These are phyloP conservation scores for Talaromyces albobiverticillius DNA, from an alignment of 2,329 filamentous ascomycete species.

Conservation along the genomic window DNA sequence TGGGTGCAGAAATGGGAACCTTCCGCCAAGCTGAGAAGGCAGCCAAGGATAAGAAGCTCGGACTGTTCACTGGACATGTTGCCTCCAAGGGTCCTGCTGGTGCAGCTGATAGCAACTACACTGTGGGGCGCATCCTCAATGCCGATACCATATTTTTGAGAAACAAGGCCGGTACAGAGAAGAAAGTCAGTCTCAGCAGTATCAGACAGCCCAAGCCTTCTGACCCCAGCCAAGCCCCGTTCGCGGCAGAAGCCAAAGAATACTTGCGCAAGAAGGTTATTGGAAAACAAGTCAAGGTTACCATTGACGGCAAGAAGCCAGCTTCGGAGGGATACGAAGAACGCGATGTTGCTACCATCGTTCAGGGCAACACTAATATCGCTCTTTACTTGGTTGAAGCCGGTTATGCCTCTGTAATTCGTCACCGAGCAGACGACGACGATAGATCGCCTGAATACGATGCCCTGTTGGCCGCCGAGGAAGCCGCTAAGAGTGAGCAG, in stretches of 20 bases:
- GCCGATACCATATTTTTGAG: conserved; percentile 86
- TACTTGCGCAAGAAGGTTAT: conserved; percentile 91
- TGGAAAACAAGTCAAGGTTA: conserved; percentile 89
- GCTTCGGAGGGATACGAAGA: conserved; percentile 89
- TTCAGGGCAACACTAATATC: conserved; percentile 80
- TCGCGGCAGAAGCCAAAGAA: conserved; percentile 91
- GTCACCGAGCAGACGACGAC: conserved; percentile 90
- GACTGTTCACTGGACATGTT: conserved; percentile 78
- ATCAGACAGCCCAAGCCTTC: conserved; percentile 87
- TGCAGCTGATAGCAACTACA: conserved; percentile 70
- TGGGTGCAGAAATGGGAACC: conserved; percentile 82
- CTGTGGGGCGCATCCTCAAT: conserved; percentile 79
- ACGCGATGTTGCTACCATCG: conserved; percentile 88
- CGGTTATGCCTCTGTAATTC: conserved; percentile 89
- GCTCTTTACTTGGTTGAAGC: conserved; percentile 83
- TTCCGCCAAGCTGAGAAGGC: conserved; percentile 83
- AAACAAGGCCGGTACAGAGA: conserved; percentile 80
- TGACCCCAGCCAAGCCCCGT: conserved; percentile 83
- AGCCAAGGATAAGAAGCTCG: conserved; percentile 72
- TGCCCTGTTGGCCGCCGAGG: conserved; percentile 45
- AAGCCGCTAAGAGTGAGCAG: conserved; percentile 72
- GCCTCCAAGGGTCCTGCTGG: conserved; percentile 59
- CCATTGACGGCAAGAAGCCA: conserved; percentile 85
- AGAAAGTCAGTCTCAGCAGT: conserved; percentile 88
- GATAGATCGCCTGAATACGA: conserved; percentile 95